phyloP scores from a whole-genome alignment of 805 yeast genomes.

The Candida nonsorbophila region DNA sequence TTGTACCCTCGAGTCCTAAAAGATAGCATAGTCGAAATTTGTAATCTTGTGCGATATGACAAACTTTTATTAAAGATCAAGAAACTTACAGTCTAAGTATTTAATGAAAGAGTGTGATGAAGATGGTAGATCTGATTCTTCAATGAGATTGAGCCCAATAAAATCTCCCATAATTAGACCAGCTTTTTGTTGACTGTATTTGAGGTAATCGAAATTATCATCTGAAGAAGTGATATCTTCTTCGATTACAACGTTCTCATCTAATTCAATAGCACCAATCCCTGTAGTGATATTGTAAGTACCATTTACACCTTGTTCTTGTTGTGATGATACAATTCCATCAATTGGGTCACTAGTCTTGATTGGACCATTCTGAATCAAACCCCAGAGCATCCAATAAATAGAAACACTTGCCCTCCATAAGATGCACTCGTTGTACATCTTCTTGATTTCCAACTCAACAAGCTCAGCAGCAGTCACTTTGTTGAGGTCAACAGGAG shows the following conservation, averaged over 20 bases:
- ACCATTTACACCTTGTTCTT: conserved; percentile 34
- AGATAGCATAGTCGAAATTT: conserved; percentile 65
- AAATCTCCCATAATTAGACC: conserved; percentile 72
- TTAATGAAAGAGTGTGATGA: conserved; percentile 25
- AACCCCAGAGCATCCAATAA: conserved; percentile 90
- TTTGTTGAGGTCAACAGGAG: conserved; percentile 6
- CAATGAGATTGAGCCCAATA: conserved; percentile 49
- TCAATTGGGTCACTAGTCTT: conserved; percentile 11
- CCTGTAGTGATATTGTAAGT: conserved; percentile 44
- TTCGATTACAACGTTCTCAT: conserved; percentile 14
- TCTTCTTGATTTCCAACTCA: conserved; percentile 39
- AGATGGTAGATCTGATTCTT: conserved; percentile 21
- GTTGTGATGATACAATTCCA: conserved; percentile 4
- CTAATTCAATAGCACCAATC: conserved; percentile 44
- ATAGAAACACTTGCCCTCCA: conserved; percentile 83
- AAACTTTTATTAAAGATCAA: conserved; percentile 4
- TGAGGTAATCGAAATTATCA: conserved; percentile 74
- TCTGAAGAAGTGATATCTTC: conserved; percentile 34
- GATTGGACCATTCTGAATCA: conserved; percentile 64
- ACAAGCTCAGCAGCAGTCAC: conserved; percentile 19
- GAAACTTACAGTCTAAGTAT: conserved; percentile 28
- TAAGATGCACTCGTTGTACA: conserved; percentile 59
- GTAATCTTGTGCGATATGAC: no score
- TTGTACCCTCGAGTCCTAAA: conserved; percentile 75
- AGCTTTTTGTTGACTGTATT: conserved; percentile 71